Evolutionary conservation across 805 yeast genomes (phyloP).

Genomic region (Yarrowia sp.): DNA sequence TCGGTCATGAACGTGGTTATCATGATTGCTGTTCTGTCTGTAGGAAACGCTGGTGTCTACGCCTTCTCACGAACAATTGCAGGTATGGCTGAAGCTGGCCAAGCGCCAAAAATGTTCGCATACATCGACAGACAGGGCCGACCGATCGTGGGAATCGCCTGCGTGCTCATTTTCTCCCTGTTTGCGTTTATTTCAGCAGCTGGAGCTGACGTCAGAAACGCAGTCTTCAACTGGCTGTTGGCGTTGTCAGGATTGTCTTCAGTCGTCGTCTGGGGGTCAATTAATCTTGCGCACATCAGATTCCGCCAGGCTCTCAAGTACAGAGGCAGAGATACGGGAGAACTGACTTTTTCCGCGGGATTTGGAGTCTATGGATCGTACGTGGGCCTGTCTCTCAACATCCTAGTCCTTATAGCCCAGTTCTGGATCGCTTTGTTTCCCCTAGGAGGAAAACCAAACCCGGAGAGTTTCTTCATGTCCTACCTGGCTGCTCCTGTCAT

Average conservation of each 20-base stretch:
- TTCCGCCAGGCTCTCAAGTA: conserved; percentile 24
- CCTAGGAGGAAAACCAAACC: background rate
- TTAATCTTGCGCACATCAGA: conserved; percentile 15
- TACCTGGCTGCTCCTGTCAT: conserved; percentile 23
- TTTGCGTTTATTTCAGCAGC: conserved; percentile 16
- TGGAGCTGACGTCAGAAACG: background rate
- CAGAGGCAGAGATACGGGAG: conserved; percentile 7
- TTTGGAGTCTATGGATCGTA: conserved; percentile 21
- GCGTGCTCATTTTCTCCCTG: conserved; percentile 8
- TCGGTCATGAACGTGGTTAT: conserved; percentile 20
- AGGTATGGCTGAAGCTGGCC: conserved; percentile 13
- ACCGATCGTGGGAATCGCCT: conserved; percentile 1
- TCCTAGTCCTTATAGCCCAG: conserved; percentile 5
- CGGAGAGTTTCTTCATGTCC: background rate
- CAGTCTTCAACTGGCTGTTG: conserved; percentile 21
- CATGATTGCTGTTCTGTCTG: conserved; percentile 14
- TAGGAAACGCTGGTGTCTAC: conserved; percentile 15
- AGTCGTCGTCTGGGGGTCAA: conserved; percentile 6
- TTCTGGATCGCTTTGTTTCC: conserved; percentile 23
- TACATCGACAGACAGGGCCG: conserved; percentile 27
- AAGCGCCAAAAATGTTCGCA: conserved; percentile 10
- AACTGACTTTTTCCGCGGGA: conserved; percentile 5
- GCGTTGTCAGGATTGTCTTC: conserved; percentile 7
- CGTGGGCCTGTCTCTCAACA: conserved; percentile 1
- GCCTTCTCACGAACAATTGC: conserved; percentile 17